Evolutionary conservation across 306 rosid genomes (phyloP).

Genomic region (Malus asiatica): DNA sequence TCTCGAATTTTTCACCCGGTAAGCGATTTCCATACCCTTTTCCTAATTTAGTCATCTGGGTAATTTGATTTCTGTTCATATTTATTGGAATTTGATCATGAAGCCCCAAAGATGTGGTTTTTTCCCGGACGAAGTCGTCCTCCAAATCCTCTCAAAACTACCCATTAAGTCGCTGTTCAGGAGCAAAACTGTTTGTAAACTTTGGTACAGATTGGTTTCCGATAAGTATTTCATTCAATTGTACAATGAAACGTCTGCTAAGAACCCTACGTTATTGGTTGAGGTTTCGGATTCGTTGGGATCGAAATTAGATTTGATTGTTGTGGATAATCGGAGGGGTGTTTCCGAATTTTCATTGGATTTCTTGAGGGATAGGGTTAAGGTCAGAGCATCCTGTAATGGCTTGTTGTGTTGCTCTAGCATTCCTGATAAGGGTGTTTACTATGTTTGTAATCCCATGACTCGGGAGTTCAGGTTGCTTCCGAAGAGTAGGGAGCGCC

Average conservation of each 20-base stretch:
- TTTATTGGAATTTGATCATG: conserved; percentile 30
- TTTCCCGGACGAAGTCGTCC: conserved; percentile 73
- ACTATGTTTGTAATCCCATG: conserved; percentile 73
- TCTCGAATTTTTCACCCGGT: conserved; percentile 31
- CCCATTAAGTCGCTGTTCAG: conserved; percentile 65
- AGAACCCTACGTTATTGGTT: conserved; percentile 61
- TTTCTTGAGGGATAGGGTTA: conserved; percentile 69
- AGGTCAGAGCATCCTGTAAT: conserved; percentile 73
- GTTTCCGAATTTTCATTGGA: conserved; percentile 57
- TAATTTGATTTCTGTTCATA: neutral
- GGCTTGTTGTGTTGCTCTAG: conserved; percentile 86
- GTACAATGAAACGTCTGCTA: conserved; percentile 51
- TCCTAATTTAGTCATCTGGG: conserved; percentile 11
- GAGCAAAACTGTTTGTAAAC: conserved; percentile 57
- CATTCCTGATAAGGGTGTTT: conserved; percentile 75
- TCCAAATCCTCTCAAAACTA: conserved; percentile 71
- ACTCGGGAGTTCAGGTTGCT: conserved; percentile 70
- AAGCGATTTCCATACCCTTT: conserved; percentile 27
- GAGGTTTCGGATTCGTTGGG: conserved; percentile 58
- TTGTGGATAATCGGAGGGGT: conserved; percentile 69
- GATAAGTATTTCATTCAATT: conserved; percentile 59
- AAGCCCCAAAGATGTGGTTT: conserved; percentile 33
- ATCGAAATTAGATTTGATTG: conserved; percentile 53
- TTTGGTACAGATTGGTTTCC: conserved; percentile 49
- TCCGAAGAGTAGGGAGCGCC: conserved; percentile 79